Evolutionary conservation across 2,329 filamentous ascomycete genomes (phyloP), one percentile per base, ranked within the genome.

Genomic region (Paraphaeosphaeria minitans): DNA sequence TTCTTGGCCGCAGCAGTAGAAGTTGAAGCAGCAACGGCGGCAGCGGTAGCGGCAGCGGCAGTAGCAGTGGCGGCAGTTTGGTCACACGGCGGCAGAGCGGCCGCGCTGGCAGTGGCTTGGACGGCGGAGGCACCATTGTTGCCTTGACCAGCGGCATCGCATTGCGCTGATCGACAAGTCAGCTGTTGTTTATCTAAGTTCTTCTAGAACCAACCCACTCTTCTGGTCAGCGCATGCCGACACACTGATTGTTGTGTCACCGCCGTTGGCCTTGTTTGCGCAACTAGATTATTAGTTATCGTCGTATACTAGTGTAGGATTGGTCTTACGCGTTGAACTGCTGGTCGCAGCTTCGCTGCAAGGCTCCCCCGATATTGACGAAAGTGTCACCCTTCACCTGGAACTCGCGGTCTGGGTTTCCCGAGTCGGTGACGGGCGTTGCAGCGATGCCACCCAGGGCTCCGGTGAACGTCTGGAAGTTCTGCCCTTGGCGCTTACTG

Each of bases 341-440:
- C 58, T 87, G 82, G 59, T 86, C 82, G 69, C 87, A 90, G 37
- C 85, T 83, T 47, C 87, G 80, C 75, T 88, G 82, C 43, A 83
- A 75, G 27, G 87, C 87, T 8, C 82, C 83, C 2, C 72, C 76
- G 65, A 83, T 72, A 70, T 83, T 83, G 39, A 82, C 82, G 69
- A 90, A 89, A 8, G 70, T 73, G 48, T 67, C 69, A 8, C 66
- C 68, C 46, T 70, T 70, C 55, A 75, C 73, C 13, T 57, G 49
- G 49, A 75, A 75, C 1, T 71, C 71, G 4, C 69, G 35, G 79
- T 86, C 78, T 79, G 78, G 66, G 45, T 84, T 75, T 33, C 50
- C 58, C 14, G 53, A 53, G 57, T 67, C 58, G 3, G 52, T 46
- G 42, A 71, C 54, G 14, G 68, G 67, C 13, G 68, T 71, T 0